Conservation (phyloP, 306 rosid species). For the Pterocarpus macrocarpus region DNA sequence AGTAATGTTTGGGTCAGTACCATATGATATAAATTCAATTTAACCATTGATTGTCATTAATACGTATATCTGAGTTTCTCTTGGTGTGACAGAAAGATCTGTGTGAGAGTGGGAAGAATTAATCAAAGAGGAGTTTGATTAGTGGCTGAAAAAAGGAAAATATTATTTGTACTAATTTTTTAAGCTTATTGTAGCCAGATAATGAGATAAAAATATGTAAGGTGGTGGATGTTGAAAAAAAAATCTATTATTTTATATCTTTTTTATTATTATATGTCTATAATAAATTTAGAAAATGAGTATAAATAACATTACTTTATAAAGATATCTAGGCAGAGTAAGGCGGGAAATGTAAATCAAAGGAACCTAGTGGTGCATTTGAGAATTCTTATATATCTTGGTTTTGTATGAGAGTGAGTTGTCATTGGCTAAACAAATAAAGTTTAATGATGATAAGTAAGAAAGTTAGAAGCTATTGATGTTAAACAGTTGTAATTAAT, state of each 20-base stretch:
- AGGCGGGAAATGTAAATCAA: neutral
- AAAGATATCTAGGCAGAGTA: neutral
- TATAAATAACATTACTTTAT: too few relatives aligned
- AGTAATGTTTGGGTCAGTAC: neutral
- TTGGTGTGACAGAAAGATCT: neutral
- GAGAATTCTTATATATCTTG: neutral
- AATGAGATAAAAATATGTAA: too few relatives aligned
- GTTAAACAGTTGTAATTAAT: constrained; percentile 3
- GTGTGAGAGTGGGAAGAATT: constrained; percentile 3
- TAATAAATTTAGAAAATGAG: too few relatives aligned
- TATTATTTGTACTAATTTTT: too few relatives aligned
- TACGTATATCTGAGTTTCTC: neutral
- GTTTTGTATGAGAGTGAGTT: constrained; percentile 13
- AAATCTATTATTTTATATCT: too few relatives aligned
- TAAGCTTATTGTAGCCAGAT: too few relatives aligned
- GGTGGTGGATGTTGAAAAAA: too few relatives aligned
- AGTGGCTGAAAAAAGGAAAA: constrained; percentile 16
- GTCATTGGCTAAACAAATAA: constrained; percentile 1
- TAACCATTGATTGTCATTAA: constrained; percentile 2
- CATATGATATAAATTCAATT: neutral
- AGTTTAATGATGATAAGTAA: constrained; percentile 36
- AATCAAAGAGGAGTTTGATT: constrained; percentile 23
- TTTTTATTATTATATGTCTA: too few relatives aligned
- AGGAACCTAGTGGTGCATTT: neutral
- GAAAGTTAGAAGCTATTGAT: constrained; percentile 35